Percentiles rank a stretch among this genome's conserved stretches.
Conservation (phyloP, 2,329 filamentous ascomycete genomes). For the Bertia moriformis region DNA sequence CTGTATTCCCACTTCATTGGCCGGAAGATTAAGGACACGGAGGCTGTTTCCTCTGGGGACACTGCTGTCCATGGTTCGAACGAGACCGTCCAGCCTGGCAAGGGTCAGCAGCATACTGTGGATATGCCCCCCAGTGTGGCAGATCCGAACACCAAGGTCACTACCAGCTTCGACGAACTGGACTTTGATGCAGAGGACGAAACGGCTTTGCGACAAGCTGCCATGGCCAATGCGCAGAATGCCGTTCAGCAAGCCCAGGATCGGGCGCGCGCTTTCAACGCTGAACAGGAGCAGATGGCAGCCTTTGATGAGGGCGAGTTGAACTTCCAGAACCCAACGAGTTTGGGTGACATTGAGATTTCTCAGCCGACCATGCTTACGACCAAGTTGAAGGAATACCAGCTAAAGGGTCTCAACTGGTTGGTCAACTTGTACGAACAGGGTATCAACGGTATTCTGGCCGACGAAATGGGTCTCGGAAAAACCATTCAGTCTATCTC, state of each 20-base stretch:
- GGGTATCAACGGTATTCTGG: slow-evolving; percentile 97
- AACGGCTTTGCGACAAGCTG: slow-evolving; percentile 62
- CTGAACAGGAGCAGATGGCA: slow-evolving; percentile 41
- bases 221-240: slow-evolving; percentile 89
- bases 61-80: slow-evolving; percentile 40
- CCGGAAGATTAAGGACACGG: slow-evolving; percentile 96
- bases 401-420: slow-evolving; percentile 98
- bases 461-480: slow-evolving; percentile 98
- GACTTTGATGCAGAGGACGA: slow-evolving; percentile 96
- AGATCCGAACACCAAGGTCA: slow-evolving; percentile 51
- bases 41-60: slow-evolving; percentile 77
- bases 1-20: slow-evolving; percentile 98
- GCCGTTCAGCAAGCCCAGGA: slow-evolving; percentile 89
- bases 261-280: slow-evolving; percentile 86
- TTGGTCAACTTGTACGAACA: slow-evolving; percentile 97
- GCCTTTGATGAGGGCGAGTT: slow-evolving; percentile 89
- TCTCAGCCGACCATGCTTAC: slow-evolving; percentile 87
- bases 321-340: slow-evolving; percentile 98
- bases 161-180: slow-evolving; percentile 86
- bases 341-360: slow-evolving; percentile 84
- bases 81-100: slow-evolving; percentile 18
- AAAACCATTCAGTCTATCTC: slow-evolving; percentile 99
- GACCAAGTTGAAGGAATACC: slow-evolving; percentile 93
- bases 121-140: slow-evolving; percentile 22
- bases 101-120: slow-evolving; percentile 31